Evolutionary conservation across 371 early-diverging fungal species (phyloP).

Genomic region (Mucor velutinosus): DNA sequence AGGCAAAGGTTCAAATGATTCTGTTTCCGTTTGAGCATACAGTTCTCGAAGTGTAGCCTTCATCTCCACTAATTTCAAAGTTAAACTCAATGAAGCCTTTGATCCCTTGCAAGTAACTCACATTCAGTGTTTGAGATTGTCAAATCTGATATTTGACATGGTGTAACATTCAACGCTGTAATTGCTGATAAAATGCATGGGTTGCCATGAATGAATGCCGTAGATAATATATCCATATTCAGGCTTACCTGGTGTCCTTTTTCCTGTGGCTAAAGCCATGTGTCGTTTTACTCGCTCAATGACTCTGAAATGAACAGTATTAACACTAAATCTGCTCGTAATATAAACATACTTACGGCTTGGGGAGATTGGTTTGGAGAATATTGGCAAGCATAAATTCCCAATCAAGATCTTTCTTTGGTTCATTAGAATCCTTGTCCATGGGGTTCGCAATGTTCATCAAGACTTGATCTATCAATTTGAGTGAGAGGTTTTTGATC

Average conservation of each 20-base stretch:
- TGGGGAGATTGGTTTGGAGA: neutral
- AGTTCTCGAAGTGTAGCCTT: neutral
- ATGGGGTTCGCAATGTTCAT: neutral
- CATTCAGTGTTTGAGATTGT: slow-evolving; percentile 10
- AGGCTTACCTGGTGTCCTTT: slow-evolving; percentile 6
- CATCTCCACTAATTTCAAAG: slow-evolving; percentile 4
- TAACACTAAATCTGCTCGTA: neutral
- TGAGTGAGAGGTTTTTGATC: neutral
- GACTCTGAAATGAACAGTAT: neutral
- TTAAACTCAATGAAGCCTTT: neutral
- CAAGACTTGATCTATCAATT: neutral
- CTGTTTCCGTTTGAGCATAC: neutral
- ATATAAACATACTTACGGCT: neutral
- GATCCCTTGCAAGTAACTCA: neutral
- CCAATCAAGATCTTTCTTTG: slow-evolving; percentile 7
- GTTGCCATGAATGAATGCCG: neutral
- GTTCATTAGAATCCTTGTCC: neutral
- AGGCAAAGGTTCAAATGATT: neutral
- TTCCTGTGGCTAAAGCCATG: slow-evolving; percentile 1
- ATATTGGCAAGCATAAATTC: slow-evolving; percentile 4
- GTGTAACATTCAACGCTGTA: slow-evolving; percentile 6
- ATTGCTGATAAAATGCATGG: slow-evolving; percentile 3
- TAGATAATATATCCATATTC: neutral
- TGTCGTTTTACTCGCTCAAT: slow-evolving; percentile 2
- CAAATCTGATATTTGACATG: slow-evolving; percentile 8